Conservation (phyloP, 1,284 basidiomycete species). For the Pseudozyma thailandica region DNA sequence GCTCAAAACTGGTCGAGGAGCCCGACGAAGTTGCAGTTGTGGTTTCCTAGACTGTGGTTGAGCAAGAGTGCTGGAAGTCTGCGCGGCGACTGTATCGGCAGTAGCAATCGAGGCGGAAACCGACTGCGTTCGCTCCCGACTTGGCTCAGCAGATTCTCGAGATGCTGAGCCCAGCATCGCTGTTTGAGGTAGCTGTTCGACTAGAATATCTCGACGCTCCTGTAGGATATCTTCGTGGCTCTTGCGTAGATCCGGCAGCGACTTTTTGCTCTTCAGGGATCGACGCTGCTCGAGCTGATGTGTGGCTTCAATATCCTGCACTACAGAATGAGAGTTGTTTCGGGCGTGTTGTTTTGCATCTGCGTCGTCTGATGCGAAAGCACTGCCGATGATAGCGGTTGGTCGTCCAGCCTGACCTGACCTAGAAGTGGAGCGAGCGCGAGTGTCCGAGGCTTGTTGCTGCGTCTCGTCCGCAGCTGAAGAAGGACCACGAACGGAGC, state of each 20-base stretch:
- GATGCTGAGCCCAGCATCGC: background rate
- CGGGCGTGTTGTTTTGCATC: slow-evolving; percentile 39
- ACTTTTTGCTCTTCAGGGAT: slow-evolving; percentile 72
- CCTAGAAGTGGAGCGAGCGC: background rate
- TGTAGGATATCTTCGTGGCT: slow-evolving; percentile 69
- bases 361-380: slow-evolving; percentile 2
- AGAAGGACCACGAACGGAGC: background rate
- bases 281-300: slow-evolving; percentile 33
- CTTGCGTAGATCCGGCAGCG: slow-evolving; percentile 83
- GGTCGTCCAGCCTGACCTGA: background rate
- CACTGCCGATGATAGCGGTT: background rate
- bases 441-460: background rate
- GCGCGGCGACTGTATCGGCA: background rate
- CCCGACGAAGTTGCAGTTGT: slow-evolving; percentile 23
- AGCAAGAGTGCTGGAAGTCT: background rate
- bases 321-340: slow-evolving; percentile 55
- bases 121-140: background rate
- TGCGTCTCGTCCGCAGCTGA: background rate
- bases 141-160: background rate
- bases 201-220: slow-evolving; percentile 45
- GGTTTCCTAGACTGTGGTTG: slow-evolving; percentile 10
- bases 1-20: slow-evolving; percentile 18
- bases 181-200: slow-evolving; percentile 5
- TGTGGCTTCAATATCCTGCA: slow-evolving; percentile 30
- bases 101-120: background rate